Conservation (phyloP, 768 basidiomycete genomes). For the Boletales sp. region DNA sequence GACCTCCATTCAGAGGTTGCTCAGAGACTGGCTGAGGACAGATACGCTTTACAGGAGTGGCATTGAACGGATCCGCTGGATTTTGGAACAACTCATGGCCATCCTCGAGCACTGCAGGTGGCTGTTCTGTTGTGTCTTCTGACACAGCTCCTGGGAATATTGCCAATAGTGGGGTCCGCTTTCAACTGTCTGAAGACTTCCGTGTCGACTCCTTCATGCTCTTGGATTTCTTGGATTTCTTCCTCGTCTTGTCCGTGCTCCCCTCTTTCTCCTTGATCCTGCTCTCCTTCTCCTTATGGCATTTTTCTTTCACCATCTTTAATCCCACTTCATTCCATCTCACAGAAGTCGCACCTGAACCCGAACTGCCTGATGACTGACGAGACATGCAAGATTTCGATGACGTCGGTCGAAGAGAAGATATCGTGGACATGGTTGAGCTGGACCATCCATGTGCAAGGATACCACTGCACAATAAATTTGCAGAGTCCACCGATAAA, state of each 20-base stretch:
- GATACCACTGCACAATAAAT: conserved; percentile 27
- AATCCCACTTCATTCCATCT: conserved; percentile 51
- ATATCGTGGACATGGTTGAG: conserved; percentile 38
- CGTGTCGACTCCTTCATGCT: conserved; percentile 35
- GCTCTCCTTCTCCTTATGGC: conserved; percentile 36
- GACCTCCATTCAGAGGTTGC: conserved; percentile 46
- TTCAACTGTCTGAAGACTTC: conserved; percentile 47
- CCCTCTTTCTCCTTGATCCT: conserved; percentile 33
- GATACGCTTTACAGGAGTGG: conserved; percentile 38
- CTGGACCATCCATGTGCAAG: conserved; percentile 34
- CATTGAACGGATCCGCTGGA: conserved; percentile 1
- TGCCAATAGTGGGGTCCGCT: conserved; percentile 50
- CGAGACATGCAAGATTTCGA: conserved; percentile 38
- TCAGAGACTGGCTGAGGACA: conserved; percentile 63
- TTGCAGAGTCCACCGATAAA: conserved; percentile 33
- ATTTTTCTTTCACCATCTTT: conserved; percentile 45
- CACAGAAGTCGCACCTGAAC: conserved; percentile 41
- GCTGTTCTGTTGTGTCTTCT: conserved; percentile 12
- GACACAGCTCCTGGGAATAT: conserved; percentile 51
- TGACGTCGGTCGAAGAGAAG: conserved; percentile 48
- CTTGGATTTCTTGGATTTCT: conserved; percentile 28
- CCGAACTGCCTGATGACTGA: conserved; percentile 40
- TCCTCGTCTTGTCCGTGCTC: conserved; percentile 33
- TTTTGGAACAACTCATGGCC: no score
- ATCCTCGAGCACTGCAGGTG: not conserved